These are phyloP conservation scores for Neophaeococcomyces mojaviensis DNA, from an alignment of 2,329 filamentous ascomycete genomes.

Conservation along the genomic window DNA sequence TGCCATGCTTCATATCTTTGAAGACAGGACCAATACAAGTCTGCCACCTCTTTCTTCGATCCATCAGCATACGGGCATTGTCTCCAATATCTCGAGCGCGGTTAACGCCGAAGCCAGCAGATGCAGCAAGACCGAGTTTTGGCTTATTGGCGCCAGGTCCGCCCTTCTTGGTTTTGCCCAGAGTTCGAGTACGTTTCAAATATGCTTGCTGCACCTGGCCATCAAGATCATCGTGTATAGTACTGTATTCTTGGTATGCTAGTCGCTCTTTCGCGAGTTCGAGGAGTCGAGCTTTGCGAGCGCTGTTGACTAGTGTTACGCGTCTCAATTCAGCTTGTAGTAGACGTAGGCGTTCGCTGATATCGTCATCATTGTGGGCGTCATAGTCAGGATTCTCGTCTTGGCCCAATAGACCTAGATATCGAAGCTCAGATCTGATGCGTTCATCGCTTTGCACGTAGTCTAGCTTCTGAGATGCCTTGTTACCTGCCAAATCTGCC, in stretches of 20 bases:
- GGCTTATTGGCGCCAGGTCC: constrained; percentile 54
- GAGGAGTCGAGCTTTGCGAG: constrained; percentile 76
- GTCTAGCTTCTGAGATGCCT: constrained; percentile 70
- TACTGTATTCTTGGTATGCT: constrained; percentile 93
- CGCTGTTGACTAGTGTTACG: constrained; percentile 79
- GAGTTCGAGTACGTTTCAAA: constrained; percentile 85
- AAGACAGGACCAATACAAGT: constrained; percentile 87
- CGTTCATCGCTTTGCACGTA: constrained; percentile 84
- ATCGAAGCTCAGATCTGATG: constrained; percentile 79
- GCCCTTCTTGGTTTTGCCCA: constrained; percentile 89
- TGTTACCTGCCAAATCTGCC: constrained; percentile 61
- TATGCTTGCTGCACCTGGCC: constrained; percentile 91
- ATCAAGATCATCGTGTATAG: constrained; percentile 93
- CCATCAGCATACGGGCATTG: constrained; percentile 84
- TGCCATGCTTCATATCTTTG: constrained; percentile 67
- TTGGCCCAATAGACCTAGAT: constrained; percentile 75
- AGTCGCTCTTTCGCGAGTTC: constrained; percentile 87
- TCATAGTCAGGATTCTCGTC: constrained; percentile 73
- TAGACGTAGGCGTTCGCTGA: constrained; percentile 78
- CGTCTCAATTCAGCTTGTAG: constrained; percentile 76
- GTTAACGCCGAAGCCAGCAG: constrained; percentile 46
- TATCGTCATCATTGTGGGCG: constrained; percentile 85
- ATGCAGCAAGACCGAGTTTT: constrained; percentile 42
- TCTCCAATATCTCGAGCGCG: constrained; percentile 74
- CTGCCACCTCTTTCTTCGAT: constrained; percentile 80